Base-by-base conservation (phyloP, 2,329 filamentous ascomycete species). In the Sclerotinia borealis region DNA sequence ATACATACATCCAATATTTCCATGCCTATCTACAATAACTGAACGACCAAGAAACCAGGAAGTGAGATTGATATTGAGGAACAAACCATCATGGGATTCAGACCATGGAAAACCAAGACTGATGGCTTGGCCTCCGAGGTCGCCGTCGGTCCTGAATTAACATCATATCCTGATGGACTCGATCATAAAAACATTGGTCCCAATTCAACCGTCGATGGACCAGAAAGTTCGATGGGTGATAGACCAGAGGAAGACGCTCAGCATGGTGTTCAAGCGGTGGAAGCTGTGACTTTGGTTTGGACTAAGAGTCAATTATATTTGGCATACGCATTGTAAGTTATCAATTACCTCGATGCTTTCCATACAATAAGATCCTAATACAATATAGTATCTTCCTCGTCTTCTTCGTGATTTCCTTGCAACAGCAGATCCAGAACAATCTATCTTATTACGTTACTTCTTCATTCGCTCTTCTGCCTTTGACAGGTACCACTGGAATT, bases 401-500 rank as follows among this genome's bases (percentile, higher is more conserved):
- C 43, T 71, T 71, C 66, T 71, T 72, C 59, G 63, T 71, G 6
- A 56, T 71, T n/a, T 68, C 69, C 2, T 65, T 72, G 66, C 66
- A 71, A 36, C 67, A 71, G 37, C 69, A 71, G 43, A 70, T 68
- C 22, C 68, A 70, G 36, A 62, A 59, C 41, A 65, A 66, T 36
- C 41, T 69, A 4, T 54, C 31, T 29, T 43, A 51, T 25, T 72
- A 72, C 56, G 72, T 72, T 8, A 72, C 70, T 8, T 68, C 65
- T 10, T 65, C 66, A 7, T 74, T 74, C 51, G 19, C 29, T 1
- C 37, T 66, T 3, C 66, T 70, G 8, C 67, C 71, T 17, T 59
- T 72, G 39, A 66, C 65, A 1, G 65, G 66, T 13, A 70, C 69
- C 10, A 72, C 69, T 1, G 50, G 50, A 5, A 72, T 74, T 36